Percentiles rank a stretch among this genome's conserved stretches.
phyloP scores from a whole-genome alignment of 2,329 filamentous ascomycete genomes.

The Epichloe coenophiala region DNA sequence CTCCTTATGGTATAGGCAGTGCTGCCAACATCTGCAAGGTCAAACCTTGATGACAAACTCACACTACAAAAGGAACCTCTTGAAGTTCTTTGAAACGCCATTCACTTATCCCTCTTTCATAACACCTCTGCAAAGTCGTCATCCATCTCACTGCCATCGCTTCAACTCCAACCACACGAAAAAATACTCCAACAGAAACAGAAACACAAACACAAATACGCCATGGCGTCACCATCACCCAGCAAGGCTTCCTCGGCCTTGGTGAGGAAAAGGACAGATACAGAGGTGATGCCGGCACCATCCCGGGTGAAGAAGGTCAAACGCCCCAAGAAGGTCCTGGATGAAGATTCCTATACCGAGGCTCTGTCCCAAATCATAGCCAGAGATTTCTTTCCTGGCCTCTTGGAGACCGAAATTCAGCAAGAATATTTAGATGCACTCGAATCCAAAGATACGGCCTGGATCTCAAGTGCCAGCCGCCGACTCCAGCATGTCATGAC shows the following conservation, averaged over 20 bases:
- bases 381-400: constrained; percentile 89
- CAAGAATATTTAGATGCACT: constrained; percentile 87
- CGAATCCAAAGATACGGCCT: constrained; percentile 69
- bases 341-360: constrained; percentile 88
- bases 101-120: too few species aligned
- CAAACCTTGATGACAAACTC: too few species aligned
- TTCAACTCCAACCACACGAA: background rate
- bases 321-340: constrained; percentile 71
- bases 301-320: constrained; percentile 81
- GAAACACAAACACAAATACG: background rate
- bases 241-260: constrained; percentile 30
- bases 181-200: background rate
- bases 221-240: background rate
- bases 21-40: too few species aligned
- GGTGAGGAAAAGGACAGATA: constrained; percentile 54
- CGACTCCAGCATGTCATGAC: constrained; percentile 70
- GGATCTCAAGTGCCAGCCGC: constrained; percentile 72
- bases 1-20: too few species aligned
- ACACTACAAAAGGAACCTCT: too few species aligned
- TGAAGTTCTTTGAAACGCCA: too few species aligned
- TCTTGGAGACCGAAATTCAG: constrained; percentile 74
- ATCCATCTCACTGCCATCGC: too few species aligned
- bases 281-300: constrained; percentile 71
- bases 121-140: too few species aligned
- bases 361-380: constrained; percentile 89